Conservation (phyloP, 768 basidiomycete species). For the Coprinopsis strossmayeri region DNA sequence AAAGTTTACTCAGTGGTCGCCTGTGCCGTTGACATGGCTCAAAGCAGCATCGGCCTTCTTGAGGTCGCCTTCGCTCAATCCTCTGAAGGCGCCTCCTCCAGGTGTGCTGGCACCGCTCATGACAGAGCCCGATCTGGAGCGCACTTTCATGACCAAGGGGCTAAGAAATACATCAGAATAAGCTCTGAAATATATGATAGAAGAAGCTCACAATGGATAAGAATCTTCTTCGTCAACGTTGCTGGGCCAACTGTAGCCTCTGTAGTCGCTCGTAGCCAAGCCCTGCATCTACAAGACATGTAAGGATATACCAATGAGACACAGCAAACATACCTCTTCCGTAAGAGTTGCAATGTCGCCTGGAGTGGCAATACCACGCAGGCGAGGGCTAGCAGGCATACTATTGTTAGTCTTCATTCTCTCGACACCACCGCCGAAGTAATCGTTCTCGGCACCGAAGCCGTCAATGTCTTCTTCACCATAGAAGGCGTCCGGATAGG, state of each 20-base stretch:
- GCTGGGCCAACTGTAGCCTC: slow-evolving; percentile 57
- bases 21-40: slow-evolving; percentile 40
- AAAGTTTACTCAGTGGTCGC: not conserved
- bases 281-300: slow-evolving; percentile 61
- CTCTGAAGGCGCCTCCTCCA: slow-evolving; percentile 73
- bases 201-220: slow-evolving; percentile 72
- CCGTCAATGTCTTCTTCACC: slow-evolving; percentile 44
- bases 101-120: slow-evolving; percentile 72
- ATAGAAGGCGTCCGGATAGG: slow-evolving; percentile 92
- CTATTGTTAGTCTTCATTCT: slow-evolving; percentile 58
- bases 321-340: slow-evolving; percentile 53
- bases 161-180: slow-evolving; percentile 27
- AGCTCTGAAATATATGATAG: slow-evolving; percentile 1
- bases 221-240: slow-evolving; percentile 85
- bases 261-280: slow-evolving; percentile 82
- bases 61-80: slow-evolving; percentile 83
- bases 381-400: slow-evolving; percentile 83
- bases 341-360: slow-evolving; percentile 90
- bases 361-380: slow-evolving; percentile 84
- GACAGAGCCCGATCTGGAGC: slow-evolving; percentile 75
- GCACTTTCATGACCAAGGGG: slow-evolving; percentile 87
- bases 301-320: slow-evolving; percentile 2
- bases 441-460: slow-evolving; percentile 28
- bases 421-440: slow-evolving; percentile 59
- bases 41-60: slow-evolving; percentile 85